phyloP scores from a whole-genome alignment of 2,329 filamentous ascomycete species.

The Incumbomyces lentus region DNA sequence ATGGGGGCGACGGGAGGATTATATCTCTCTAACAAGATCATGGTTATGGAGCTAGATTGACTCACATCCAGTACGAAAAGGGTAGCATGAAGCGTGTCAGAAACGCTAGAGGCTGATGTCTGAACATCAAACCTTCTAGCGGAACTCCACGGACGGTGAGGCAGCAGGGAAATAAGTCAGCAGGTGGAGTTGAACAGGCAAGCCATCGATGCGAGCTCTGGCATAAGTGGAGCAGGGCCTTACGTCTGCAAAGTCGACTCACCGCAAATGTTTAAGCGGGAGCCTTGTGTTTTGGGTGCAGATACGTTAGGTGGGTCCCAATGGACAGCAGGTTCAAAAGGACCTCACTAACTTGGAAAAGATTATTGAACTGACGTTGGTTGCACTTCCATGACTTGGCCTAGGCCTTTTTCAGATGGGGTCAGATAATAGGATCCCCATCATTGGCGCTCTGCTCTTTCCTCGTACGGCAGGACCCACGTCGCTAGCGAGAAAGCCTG shows the following conservation, averaged over 20 bases:
- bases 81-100: slow-evolving; percentile 7
- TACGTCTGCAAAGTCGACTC: too few relatives aligned
- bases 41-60: neutral
- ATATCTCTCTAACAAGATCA: slow-evolving; percentile 4
- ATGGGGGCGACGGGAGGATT: slow-evolving; percentile 3
- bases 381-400: neutral
- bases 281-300: neutral
- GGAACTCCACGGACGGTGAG: neutral
- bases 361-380: neutral
- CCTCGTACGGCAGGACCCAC: neutral
- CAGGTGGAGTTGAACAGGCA: slow-evolving; percentile 3
- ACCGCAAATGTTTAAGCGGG: neutral
- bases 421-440: neutral
- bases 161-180: slow-evolving; percentile 1
- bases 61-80: slow-evolving; percentile 2
- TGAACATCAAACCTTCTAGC: neutral
- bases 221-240: too few relatives aligned
- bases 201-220: too few relatives aligned
- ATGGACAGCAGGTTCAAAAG: neutral
- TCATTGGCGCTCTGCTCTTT: neutral
- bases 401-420: neutral
- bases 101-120: slow-evolving; percentile 5
- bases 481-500: neutral
- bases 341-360: slow-evolving; percentile 3
- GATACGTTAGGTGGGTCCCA: neutral